These are phyloP conservation scores for Teratosphaeriaceae sp. DNA, from an alignment of 2,329 filamentous ascomycete species.

Conservation along the genomic window DNA sequence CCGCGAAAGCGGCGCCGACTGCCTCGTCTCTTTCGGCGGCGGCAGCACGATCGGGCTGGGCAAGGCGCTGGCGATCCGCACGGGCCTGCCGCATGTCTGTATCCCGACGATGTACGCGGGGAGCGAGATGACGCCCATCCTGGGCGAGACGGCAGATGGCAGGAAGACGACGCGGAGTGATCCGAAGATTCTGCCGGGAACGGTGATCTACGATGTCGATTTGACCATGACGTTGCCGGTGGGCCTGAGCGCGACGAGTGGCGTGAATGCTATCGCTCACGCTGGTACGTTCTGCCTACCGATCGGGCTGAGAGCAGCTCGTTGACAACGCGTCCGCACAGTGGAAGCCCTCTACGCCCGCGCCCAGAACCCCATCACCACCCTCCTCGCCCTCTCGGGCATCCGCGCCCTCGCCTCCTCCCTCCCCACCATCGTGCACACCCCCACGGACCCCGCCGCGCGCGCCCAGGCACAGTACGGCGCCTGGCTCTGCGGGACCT, in stretches of 20 bases:
- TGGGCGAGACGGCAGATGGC: conserved; percentile 55
- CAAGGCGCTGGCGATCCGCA: conserved; percentile 30
- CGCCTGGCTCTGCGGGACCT: conserved; percentile 46
- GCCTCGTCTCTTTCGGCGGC: conserved; percentile 55
- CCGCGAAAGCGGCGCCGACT: conserved; percentile 45
- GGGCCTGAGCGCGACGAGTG: conserved; percentile 50
- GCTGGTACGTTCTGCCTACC: conserved; percentile 35
- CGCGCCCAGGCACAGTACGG: conserved; percentile 53
- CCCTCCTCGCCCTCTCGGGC: conserved; percentile 52
- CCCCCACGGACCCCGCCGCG: conserved; percentile 40
- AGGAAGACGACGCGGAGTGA: conserved; percentile 53
- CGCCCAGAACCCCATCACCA: conserved; percentile 55
- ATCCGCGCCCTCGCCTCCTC: conserved; percentile 47
- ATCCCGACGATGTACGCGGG: conserved; percentile 32
- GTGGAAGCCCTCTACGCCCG: conserved; percentile 58
- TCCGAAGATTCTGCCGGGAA: conserved; percentile 52
- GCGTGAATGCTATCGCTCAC: conserved; percentile 61
- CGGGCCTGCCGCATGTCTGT: conserved; percentile 28
- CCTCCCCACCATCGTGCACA: conserved; percentile 46
- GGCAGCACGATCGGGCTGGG: conserved; percentile 56
- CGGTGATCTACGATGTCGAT: conserved; percentile 60
- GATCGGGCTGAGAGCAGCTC: neutral
- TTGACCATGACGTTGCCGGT: conserved; percentile 54
- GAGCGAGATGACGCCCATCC: conserved; percentile 56
- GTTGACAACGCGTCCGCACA: conserved; percentile 11